These are phyloP conservation scores for Fusarium transvaalense DNA, from an alignment of 2,329 filamentous ascomycete genomes.

Conservation along the genomic window DNA sequence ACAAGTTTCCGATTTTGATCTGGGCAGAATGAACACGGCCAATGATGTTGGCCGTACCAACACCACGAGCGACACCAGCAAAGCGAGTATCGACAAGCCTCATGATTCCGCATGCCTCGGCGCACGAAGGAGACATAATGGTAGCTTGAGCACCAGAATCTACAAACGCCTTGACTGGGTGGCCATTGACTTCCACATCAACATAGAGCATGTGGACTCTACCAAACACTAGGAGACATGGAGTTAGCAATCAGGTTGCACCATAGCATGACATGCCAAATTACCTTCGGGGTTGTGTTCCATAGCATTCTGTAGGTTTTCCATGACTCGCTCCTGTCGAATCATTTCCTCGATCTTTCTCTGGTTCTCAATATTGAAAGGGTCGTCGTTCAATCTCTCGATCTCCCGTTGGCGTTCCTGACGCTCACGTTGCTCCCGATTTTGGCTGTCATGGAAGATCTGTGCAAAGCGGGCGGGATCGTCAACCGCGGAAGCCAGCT, in stretches of 20 bases:
- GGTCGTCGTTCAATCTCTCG: constrained; percentile 88
- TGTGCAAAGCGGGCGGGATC: constrained; percentile 82
- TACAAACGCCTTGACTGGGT: constrained; percentile 93
- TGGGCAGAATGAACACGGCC: constrained; percentile 95
- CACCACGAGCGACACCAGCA: constrained; percentile 90
- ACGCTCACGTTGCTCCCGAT: constrained; percentile 78
- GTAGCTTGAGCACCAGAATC: constrained; percentile 98
- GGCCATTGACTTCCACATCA: constrained; percentile 92
- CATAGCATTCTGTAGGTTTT: constrained; percentile 96
- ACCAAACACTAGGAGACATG: constrained; percentile 78
- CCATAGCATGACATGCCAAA: constrained; percentile 42
- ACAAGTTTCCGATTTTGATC: constrained; percentile 90
- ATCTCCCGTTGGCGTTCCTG: constrained; percentile 85
- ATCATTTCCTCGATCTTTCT: constrained; percentile 97
- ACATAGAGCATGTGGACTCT: constrained; percentile 97
- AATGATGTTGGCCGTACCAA: constrained; percentile 93
- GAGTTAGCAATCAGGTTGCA: constrained; percentile 8
- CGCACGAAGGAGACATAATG: constrained; percentile 96
- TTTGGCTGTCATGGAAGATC: constrained; percentile 75
- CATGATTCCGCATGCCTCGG: constrained; percentile 95
- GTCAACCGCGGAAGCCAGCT: constrained; percentile 80
- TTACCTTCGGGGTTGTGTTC: constrained; percentile 96
- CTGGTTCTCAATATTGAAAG: constrained; percentile 93
- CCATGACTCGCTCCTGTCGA: constrained; percentile 90
- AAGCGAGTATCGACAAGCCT: constrained; percentile 93